Base-by-base conservation (phyloP, 2,329 filamentous ascomycete species). In the Phialophora expanda region DNA sequence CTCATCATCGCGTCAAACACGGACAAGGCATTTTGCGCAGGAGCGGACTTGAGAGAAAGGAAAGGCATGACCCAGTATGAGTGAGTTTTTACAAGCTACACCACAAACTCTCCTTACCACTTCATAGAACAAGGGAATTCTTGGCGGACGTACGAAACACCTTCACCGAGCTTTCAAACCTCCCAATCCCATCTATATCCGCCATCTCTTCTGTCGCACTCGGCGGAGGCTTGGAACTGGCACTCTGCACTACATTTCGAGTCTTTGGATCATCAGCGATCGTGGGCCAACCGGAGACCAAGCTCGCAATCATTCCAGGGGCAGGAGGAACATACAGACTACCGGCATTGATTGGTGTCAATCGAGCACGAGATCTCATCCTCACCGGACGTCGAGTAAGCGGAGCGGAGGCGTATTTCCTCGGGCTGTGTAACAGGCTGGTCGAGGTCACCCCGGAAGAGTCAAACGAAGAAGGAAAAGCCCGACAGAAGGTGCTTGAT, bases 251-350 rank as follows among this genome's bases (percentile, higher is more conserved):
- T 1, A 89, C 95, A 78, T 88, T 99, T 78, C 92, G 95, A 71
- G 89, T 99, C 60, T 89, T 98, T 71, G 86, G 89, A 34, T 92
- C 91, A 46, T 90, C 89, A 38, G 90, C 92, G 17, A 81, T 84
- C 26, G 87, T 99, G 62, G 93, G 88, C 0, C 86, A 98, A 4
- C 95, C 95, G 1, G 95, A 99, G 78, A 98, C 95, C 1, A 86
- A 93, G 2, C 85, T 99, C 2, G 95, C 90, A 63, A 99, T 99
- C 76, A 90, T 99, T 70, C 95, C 95, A 2, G 95, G 95, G 66
- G 95, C 94, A 1, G 95, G 95, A 51, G 95, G 94, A 66, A 98
- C 94, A 0, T 92, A 92, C 78, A 89, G 95, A 9, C 87, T 99
- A 0, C 92, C 93, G 1, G 86, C 85, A 8, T 79, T 99, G 22